A percentile compares a stretch with the other conserved stretches of the same genome.
Conservation (phyloP, 495 filamentous ascomycete species). For the Neurospora sp. region DNA sequence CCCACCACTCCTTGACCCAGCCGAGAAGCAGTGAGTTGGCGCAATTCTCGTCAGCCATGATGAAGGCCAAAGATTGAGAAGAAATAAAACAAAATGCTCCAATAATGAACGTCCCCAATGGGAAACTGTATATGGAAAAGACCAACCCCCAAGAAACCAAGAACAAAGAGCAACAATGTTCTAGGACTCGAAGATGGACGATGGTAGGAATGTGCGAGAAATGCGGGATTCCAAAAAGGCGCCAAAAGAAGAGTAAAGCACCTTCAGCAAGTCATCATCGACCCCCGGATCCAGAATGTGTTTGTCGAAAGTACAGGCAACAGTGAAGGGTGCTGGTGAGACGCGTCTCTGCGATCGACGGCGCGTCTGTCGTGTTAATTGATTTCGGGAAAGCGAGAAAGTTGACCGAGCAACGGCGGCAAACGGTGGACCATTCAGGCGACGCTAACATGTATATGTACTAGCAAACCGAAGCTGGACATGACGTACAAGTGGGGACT, state of each 20-base stretch:
- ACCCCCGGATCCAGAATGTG: background rate
- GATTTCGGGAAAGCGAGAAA: background rate
- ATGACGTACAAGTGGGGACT: background rate
- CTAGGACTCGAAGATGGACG: background rate
- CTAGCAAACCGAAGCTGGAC: background rate
- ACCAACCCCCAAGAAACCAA: background rate
- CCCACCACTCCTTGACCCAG: constrained; percentile 76
- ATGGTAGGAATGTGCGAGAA: background rate
- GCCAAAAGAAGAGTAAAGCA: background rate
- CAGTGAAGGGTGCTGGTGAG: background rate
- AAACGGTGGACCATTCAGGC: background rate
- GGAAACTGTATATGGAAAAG: no score
- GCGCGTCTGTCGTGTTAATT: background rate
- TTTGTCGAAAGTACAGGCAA: background rate
- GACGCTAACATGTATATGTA: background rate
- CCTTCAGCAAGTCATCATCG: background rate
- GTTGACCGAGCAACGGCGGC: background rate
- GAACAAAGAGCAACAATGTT: background rate
- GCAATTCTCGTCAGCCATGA: constrained; percentile 32
- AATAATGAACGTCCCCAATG: background rate
- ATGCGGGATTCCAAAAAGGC: background rate
- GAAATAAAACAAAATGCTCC: background rate
- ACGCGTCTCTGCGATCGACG: background rate
- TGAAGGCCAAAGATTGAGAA: background rate
- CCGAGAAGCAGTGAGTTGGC: constrained; percentile 65